phyloP scores from a whole-genome alignment of 179 eudicot genomes.

The Corrigiola litoralis region DNA sequence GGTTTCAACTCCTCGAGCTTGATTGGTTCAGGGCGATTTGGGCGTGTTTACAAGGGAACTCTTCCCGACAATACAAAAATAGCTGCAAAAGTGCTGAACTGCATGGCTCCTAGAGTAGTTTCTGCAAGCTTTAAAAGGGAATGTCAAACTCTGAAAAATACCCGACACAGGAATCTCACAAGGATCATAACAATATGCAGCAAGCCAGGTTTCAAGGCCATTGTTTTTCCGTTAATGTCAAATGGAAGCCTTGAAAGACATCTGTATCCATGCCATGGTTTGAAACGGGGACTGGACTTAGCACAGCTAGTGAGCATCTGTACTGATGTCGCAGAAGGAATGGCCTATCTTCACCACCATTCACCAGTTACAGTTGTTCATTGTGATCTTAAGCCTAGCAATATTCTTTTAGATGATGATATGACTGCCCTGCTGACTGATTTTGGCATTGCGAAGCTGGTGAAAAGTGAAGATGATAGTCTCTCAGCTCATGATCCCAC shows the following conservation, averaged over 20 bases:
- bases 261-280: slow-evolving; percentile 46
- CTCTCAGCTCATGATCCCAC: slow-evolving; percentile 20
- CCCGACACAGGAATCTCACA: slow-evolving; percentile 61
- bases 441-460: slow-evolving; percentile 66
- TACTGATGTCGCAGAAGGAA: slow-evolving; percentile 68
- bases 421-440: slow-evolving; percentile 67
- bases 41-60: slow-evolving; percentile 61
- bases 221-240: slow-evolving; percentile 67
- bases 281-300: slow-evolving; percentile 44
- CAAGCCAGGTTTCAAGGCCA: slow-evolving; percentile 75
- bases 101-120: slow-evolving; percentile 25
- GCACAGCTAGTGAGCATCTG: slow-evolving; percentile 57
- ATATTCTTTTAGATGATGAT: slow-evolving; percentile 69
- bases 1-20: slow-evolving; percentile 49
- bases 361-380: slow-evolving; percentile 66
- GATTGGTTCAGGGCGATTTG: slow-evolving; percentile 62
- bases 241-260: slow-evolving; percentile 74
- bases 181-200: slow-evolving; percentile 65
- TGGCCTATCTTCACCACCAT: slow-evolving; percentile 70
- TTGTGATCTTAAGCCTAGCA: slow-evolving; percentile 87
- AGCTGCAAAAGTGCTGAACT: slow-evolving; percentile 58
- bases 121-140: slow-evolving; percentile 63
- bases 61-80: slow-evolving; percentile 54
- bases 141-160: slow-evolving; percentile 57
- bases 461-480: slow-evolving; percentile 37